phyloP scores from a whole-genome alignment of 495 filamentous ascomycete genomes.

The Xylaria curta region DNA sequence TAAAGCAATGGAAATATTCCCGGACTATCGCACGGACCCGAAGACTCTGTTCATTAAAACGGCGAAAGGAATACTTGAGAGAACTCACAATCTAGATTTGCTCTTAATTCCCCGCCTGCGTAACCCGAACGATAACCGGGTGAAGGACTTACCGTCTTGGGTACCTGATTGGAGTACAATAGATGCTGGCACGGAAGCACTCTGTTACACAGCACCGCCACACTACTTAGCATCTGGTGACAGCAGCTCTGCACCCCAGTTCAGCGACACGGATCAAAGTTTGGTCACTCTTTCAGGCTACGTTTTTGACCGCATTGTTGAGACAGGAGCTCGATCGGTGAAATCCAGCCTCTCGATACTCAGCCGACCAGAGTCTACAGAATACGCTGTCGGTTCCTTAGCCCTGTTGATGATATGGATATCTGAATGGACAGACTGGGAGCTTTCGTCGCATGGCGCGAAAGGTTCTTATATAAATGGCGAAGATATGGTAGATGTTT shows the following conservation, averaged over 20 bases:
- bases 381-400: background rate
- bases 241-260: background rate
- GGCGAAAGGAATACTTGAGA: constrained; percentile 9
- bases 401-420: background rate
- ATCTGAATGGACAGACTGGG: background rate
- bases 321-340: background rate
- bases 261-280: background rate
- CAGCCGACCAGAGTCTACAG: background rate
- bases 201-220: background rate
- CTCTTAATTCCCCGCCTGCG: background rate
- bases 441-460: background rate
- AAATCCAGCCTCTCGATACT: background rate
- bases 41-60: background rate
- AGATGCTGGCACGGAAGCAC: background rate
- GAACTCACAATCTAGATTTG: background rate
- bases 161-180: background rate
- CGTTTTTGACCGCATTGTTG: background rate
- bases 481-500: constrained; percentile 5
- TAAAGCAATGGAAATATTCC: background rate
- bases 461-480: background rate
- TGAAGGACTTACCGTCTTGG: background rate
- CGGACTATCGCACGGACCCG: background rate
- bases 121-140: background rate
- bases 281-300: constrained; percentile 4
- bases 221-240: background rate